Conservation (phyloP, 352 stramenopile species). For the Phytopythium ostracodes region DNA sequence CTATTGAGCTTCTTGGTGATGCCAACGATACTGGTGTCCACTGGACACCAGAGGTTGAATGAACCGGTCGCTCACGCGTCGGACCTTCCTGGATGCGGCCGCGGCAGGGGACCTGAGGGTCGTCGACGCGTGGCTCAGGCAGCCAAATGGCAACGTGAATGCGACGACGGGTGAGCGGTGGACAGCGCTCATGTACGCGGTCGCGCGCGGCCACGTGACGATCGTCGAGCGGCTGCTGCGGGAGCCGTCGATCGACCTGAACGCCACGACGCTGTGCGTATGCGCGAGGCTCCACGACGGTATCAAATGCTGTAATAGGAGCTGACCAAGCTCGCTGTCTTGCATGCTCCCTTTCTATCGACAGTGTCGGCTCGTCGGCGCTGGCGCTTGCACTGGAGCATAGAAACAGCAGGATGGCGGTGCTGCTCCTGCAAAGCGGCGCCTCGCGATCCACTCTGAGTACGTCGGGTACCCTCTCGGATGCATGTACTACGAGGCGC, state of each 20-base stretch:
- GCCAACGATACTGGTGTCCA: too few species aligned
- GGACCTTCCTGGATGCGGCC: slow-evolving; percentile 51
- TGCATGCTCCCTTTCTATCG: neutral
- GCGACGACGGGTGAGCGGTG: slow-evolving; percentile 51
- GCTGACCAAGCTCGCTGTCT: neutral
- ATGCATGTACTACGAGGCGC: neutral
- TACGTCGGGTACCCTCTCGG: slow-evolving; percentile 8
- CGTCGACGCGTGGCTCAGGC: slow-evolving; percentile 38
- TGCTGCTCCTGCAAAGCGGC: slow-evolving; percentile 39
- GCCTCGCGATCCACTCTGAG: slow-evolving; percentile 49
- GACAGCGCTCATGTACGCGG: slow-evolving; percentile 68
- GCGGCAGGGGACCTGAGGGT: slow-evolving; percentile 25
- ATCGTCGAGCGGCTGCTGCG: slow-evolving; percentile 39
- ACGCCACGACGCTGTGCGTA: slow-evolving; percentile 52
- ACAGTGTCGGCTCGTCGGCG: slow-evolving; percentile 49
- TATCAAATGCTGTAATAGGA: neutral
- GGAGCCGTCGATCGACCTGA: slow-evolving; percentile 38
- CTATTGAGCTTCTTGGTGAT: neutral
- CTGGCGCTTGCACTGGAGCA: slow-evolving; percentile 49
- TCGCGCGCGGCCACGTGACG: slow-evolving; percentile 38
- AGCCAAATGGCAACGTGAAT: slow-evolving; percentile 39
- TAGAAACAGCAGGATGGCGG: slow-evolving; percentile 34
- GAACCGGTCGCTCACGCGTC: neutral
- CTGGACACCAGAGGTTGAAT: neutral
- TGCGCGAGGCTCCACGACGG: neutral